Evolutionary conservation across 768 basidiomycete species (phyloP), one percentile per base, ranked within the genome.

Genomic region (Tricholoma terreum): DNA sequence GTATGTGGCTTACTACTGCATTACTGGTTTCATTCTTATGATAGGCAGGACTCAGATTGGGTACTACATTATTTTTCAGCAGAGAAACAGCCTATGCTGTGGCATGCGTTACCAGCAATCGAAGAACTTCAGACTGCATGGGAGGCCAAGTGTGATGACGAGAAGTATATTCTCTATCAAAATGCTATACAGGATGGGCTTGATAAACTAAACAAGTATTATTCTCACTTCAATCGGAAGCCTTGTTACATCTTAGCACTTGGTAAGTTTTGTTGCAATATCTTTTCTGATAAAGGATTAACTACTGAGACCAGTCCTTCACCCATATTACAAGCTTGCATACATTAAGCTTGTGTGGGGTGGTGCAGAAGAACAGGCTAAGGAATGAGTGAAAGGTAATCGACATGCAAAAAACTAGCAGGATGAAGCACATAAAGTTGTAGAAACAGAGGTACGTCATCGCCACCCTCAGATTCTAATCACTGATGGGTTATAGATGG

Each of bases 281-380:
- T 33, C 42, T 35, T 57, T 46, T n/a, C 31, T 38, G 27, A 51
- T 42, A 31, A n/a, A 1, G 43, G 33, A n/a, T 36, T 55, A 36
- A 30, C 24, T 8, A 67, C 73, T 48, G 71, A 62, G 0, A 72
- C 69, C 45, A 71, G 63, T 54, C 71, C 72, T 19, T 57, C 72
- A n/a, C n/a, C n/a, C n/a, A n/a, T n/a, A n/a, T n/a, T n/a, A n/a
- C n/a, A n/a, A n/a, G n/a, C n/a, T n/a, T 0, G 17, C 50, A 0
- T 72, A 68, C 51, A 67, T 69, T 15, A 40, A 66, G 43, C 19
- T 61, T 22, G 42, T 38, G 2, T 70, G 69, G 69, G 71, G 71
- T 36, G 64, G 72, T 3, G 54, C 56, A 1, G 53, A 62, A 1
- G 70, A 73, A 49, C 67, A 71, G 34, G 58, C 43, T 6, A 57